Percentiles rank a stretch among this genome's conserved stretches.
Conservation (phyloP, 75 land plant species). For the Pinus albicaulis region DNA sequence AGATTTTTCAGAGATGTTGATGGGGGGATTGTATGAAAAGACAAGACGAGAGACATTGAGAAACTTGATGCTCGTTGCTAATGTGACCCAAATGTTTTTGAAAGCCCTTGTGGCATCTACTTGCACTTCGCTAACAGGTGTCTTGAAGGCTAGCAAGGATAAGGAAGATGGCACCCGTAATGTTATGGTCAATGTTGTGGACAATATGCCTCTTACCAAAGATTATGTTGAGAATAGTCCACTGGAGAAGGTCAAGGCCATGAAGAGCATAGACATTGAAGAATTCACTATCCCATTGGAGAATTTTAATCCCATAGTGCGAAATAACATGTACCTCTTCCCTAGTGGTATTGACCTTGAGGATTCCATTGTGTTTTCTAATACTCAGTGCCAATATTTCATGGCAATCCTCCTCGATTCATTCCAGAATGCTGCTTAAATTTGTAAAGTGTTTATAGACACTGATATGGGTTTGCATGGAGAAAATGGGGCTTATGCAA, state of each 20-base stretch:
- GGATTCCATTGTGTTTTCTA: constrained; percentile 1
- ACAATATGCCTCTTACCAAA: background rate
- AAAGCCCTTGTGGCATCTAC: background rate
- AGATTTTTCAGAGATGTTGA: background rate
- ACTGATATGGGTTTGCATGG: background rate
- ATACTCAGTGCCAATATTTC: constrained; percentile 6
- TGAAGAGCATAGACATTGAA: background rate
- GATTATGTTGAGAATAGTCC: background rate
- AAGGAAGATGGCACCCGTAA: background rate
- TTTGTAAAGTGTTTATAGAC: constrained; percentile 1
- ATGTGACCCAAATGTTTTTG: constrained; percentile 6
- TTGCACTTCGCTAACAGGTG: background rate
- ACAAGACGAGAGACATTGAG: background rate
- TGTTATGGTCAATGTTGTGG: background rate
- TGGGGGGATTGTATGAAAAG: constrained; percentile 13
- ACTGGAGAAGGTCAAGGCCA: background rate
- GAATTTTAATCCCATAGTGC: background rate
- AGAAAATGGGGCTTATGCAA: constrained; percentile 4
- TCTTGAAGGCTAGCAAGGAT: too few relatives aligned
- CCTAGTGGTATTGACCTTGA: constrained; percentile 12
- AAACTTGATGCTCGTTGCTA: background rate
- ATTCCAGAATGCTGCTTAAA: background rate
- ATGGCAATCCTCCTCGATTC: constrained; percentile 4
- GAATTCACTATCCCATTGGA: background rate
- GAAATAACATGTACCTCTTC: constrained; percentile 5